Evolutionary conservation across 2,329 filamentous ascomycete species (phyloP).

Genomic region (Metarhizium brunneum): DNA sequence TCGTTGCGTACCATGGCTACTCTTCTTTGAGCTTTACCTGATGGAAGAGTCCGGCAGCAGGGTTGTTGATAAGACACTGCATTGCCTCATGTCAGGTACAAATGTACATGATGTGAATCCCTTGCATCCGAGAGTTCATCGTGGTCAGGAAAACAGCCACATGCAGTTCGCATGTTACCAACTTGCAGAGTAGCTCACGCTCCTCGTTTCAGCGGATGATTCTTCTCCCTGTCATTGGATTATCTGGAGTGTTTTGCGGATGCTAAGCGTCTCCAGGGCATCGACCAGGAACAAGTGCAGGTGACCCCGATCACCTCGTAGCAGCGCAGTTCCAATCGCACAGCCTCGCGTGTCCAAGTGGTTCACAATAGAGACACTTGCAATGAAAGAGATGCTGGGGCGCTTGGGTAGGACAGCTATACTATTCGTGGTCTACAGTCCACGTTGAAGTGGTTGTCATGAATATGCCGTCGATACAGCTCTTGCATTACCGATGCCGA

Average conservation of each 20-base stretch:
- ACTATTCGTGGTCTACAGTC: no score
- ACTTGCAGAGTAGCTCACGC: background rate
- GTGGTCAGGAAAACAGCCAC: no score
- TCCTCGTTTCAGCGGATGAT: background rate
- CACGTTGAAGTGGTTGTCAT: no score
- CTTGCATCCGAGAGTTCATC: background rate
- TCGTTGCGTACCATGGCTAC: background rate
- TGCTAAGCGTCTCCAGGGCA: background rate
- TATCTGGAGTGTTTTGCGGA: background rate
- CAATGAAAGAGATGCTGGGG: no score
- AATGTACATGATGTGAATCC: background rate
- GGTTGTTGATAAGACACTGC: background rate
- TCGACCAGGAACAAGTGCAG: background rate
- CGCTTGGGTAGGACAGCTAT: no score
- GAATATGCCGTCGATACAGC: no score
- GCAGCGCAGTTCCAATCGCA: background rate
- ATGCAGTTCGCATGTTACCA: no score
- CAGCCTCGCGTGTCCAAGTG: no score
- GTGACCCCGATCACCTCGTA: background rate
- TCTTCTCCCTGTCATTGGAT: background rate
- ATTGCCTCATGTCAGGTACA: background rate
- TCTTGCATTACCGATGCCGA: no score
- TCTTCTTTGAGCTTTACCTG: background rate
- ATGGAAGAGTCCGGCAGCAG: background rate
- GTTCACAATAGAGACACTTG: no score